phyloP scores from a whole-genome alignment of 768 basidiomycete genomes.

The Suillus clintonianus region DNA sequence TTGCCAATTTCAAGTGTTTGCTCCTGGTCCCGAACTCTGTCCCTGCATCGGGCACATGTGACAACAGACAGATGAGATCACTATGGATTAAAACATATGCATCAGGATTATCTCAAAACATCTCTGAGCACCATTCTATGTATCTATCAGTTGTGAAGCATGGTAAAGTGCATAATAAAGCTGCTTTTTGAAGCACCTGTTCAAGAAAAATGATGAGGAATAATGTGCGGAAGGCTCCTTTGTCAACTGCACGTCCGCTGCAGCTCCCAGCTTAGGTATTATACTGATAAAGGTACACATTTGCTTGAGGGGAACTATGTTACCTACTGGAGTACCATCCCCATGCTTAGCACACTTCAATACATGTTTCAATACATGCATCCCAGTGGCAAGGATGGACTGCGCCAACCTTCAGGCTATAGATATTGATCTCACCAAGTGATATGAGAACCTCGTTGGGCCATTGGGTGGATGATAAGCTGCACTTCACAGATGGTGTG shows the following conservation, averaged over 20 bases:
- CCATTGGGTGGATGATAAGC: slow-evolving; percentile 16
- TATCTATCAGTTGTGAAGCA: too few relatives aligned
- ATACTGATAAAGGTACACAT: slow-evolving; percentile 19
- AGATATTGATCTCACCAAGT: slow-evolving; percentile 15
- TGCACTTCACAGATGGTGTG: slow-evolving; percentile 17
- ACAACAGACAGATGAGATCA: too few relatives aligned
- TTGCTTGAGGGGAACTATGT: slow-evolving; percentile 20
- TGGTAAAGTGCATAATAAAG: too few relatives aligned
- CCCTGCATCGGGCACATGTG: too few relatives aligned
- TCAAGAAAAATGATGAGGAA: too few relatives aligned
- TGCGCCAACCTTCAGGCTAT: slow-evolving; percentile 18
- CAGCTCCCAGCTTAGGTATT: slow-evolving; percentile 26
- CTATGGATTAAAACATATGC: too few relatives aligned
- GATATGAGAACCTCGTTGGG: not conserved
- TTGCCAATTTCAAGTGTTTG: too few relatives aligned
- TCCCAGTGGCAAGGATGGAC: slow-evolving; percentile 17
- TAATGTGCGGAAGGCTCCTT: not conserved
- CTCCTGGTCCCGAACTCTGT: too few relatives aligned
- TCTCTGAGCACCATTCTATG: too few relatives aligned
- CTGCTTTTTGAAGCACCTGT: too few relatives aligned
- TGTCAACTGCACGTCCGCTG: slow-evolving; percentile 23
- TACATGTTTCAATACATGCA: slow-evolving; percentile 28
- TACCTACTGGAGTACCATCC: slow-evolving; percentile 20
- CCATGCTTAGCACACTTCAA: slow-evolving; percentile 13
- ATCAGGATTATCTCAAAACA: too few relatives aligned